Conservation (phyloP, 192 early-diverging fungal genomes). For the Chytriomyces confervae region DNA sequence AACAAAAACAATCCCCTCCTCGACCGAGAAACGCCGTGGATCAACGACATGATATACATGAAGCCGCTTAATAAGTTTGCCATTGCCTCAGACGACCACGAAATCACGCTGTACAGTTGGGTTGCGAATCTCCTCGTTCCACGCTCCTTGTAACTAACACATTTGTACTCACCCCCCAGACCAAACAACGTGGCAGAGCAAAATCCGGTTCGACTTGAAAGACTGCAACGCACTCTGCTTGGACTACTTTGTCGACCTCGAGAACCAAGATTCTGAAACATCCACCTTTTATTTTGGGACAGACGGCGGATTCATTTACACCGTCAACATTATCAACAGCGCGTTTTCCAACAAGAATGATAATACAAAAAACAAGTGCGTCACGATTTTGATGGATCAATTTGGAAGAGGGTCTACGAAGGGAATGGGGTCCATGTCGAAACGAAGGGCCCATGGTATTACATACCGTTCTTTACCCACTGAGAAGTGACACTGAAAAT, state of each 20-base stretch:
- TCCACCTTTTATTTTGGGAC: slow-evolving; percentile 54
- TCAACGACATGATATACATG: slow-evolving; percentile 51
- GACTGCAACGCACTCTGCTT: slow-evolving; percentile 46
- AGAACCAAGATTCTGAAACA: slow-evolving; percentile 47
- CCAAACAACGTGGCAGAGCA: slow-evolving; percentile 48
- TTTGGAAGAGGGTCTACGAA: slow-evolving; percentile 26
- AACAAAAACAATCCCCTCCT: slow-evolving; percentile 37
- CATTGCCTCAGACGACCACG: slow-evolving; percentile 57
- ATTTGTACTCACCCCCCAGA: no score
- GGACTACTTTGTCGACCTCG: slow-evolving; percentile 40
- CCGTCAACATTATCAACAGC: slow-evolving; percentile 46
- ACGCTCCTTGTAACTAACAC: no score
- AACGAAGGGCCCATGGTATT: slow-evolving; percentile 53
- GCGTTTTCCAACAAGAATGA: slow-evolving; percentile 39
- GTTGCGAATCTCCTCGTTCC: no score
- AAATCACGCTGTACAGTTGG: slow-evolving; percentile 61
- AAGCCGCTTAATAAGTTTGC: slow-evolving; percentile 49
- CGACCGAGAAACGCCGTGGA: slow-evolving; percentile 48
- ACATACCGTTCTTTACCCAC: no score
- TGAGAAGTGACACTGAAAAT: no score
- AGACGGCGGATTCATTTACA: slow-evolving; percentile 47
- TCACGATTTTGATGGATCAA: slow-evolving; percentile 34
- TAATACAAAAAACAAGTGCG: slow-evolving; percentile 39
- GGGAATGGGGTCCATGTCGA: slow-evolving; percentile 39
- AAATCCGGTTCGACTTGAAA: slow-evolving; percentile 52